Evolutionary conservation across 208 protist species (phyloP).

Genomic region (Giardia muris): DNA sequence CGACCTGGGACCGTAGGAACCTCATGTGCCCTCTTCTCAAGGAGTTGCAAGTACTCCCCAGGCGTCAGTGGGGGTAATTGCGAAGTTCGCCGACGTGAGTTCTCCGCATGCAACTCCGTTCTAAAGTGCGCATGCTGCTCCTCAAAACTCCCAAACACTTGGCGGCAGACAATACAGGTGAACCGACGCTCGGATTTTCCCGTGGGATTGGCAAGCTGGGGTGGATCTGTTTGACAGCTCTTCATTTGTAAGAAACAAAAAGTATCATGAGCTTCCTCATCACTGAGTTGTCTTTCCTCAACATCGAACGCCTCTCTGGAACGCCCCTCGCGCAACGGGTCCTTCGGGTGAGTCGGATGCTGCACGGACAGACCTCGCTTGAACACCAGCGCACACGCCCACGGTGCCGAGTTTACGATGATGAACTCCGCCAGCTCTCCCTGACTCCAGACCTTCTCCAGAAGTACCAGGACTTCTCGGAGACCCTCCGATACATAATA

Average conservation of each 20-base stretch:
- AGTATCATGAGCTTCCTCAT: neutral
- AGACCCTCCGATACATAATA: neutral
- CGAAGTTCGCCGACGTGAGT: neutral
- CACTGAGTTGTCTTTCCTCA: neutral
- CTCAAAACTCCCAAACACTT: neutral
- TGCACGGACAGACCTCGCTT: neutral
- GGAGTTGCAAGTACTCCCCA: neutral
- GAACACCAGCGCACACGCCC: neutral
- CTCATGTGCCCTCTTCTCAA: neutral
- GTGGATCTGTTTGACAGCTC: no score
- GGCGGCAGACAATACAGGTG: neutral
- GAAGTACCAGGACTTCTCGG: neutral
- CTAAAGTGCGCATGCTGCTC: neutral
- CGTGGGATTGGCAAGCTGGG: no score
- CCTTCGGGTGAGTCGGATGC: neutral
- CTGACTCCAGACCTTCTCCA: neutral
- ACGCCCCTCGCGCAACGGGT: neutral
- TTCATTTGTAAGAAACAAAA: no score
- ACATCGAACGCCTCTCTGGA: neutral
- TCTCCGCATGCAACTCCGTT: neutral
- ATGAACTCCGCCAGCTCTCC: neutral
- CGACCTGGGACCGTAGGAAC: neutral
- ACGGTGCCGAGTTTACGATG: neutral
- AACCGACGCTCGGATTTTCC: no score
- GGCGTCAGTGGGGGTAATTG: neutral